These are phyloP conservation scores for Biscogniauxia mediterranea DNA, from an alignment of 2,329 filamentous ascomycete species.

Conservation along the genomic window DNA sequence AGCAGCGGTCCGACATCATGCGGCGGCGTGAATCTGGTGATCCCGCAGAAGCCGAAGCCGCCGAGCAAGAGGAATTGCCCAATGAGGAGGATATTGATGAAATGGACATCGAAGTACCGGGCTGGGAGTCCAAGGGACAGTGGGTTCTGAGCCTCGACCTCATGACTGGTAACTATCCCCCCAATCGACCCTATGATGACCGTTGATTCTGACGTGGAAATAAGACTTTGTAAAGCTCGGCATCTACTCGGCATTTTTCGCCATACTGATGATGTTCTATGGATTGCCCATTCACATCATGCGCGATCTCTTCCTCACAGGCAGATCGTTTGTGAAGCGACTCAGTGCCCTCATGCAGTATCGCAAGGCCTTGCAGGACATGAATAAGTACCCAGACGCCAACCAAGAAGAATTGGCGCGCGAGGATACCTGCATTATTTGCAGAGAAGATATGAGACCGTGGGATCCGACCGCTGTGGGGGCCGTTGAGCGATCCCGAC, in stretches of 20 bases:
- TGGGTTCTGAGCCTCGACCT: conserved; percentile 90
- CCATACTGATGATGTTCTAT: conserved; percentile 89
- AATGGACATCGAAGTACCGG: conserved; percentile 90
- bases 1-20: conserved; percentile 52
- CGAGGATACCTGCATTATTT: conserved; percentile 96
- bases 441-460: conserved; percentile 88
- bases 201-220: conserved; percentile 15
- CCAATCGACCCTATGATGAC: not conserved
- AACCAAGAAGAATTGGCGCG: conserved; percentile 79
- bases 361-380: conserved; percentile 85
- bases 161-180: conserved; percentile 60
- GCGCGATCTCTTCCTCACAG: conserved; percentile 90
- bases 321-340: conserved; percentile 85
- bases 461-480: conserved; percentile 65
- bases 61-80: conserved; percentile 51
- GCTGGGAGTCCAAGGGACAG: conserved; percentile 94
- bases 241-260: conserved; percentile 90
- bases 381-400: conserved; percentile 92
- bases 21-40: conserved; percentile 46
- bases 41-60: conserved; percentile 46
- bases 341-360: conserved; percentile 88
- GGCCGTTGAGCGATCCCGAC: conserved; percentile 78
- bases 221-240: conserved; percentile 85
- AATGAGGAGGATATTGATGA: conserved; percentile 79
- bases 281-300: conserved; percentile 96